Conservation (phyloP, 2,329 filamentous ascomycete species). For the Fusarium nurragi region DNA sequence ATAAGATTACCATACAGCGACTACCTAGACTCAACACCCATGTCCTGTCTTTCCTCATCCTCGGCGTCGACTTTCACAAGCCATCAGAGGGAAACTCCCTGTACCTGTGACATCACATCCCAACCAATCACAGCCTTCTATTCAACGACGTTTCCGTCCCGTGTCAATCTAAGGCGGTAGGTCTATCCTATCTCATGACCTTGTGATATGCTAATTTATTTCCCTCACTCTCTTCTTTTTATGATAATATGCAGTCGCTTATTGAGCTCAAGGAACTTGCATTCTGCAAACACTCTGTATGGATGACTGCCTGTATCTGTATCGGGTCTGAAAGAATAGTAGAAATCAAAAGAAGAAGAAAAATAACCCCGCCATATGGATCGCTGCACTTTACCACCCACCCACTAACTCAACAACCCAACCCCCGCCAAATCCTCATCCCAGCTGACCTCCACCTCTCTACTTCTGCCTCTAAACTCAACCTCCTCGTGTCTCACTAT, state of each 20-base stretch:
- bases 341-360: conserved; percentile 4
- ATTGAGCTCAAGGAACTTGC: background rate
- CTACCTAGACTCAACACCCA: conserved; percentile 16
- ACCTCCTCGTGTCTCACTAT: conserved; percentile 13
- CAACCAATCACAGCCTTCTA: conserved; percentile 33
- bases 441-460: conserved; percentile 20
- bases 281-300: too few relatives aligned
- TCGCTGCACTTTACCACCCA: conserved; percentile 5
- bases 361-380: conserved; percentile 25
- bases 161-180: conserved; percentile 2
- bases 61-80: conserved; percentile 42
- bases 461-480: background rate
- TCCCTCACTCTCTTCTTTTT: background rate
- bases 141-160: conserved; percentile 34
- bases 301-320: too few relatives aligned
- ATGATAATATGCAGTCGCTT: background rate
- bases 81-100: conserved; percentile 25
- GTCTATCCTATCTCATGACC: conserved; percentile 10
- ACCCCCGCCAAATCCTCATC: conserved; percentile 32
- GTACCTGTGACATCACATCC: conserved; percentile 33
- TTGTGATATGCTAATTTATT: conserved; percentile 9
- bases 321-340: background rate
- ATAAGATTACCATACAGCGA: background rate
- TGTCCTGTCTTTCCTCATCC: conserved; percentile 8
- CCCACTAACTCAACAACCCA: conserved; percentile 29